Evolutionary conservation across 1,139 yeast species (phyloP).

Genomic region (Arxiozyma slooffiae): DNA sequence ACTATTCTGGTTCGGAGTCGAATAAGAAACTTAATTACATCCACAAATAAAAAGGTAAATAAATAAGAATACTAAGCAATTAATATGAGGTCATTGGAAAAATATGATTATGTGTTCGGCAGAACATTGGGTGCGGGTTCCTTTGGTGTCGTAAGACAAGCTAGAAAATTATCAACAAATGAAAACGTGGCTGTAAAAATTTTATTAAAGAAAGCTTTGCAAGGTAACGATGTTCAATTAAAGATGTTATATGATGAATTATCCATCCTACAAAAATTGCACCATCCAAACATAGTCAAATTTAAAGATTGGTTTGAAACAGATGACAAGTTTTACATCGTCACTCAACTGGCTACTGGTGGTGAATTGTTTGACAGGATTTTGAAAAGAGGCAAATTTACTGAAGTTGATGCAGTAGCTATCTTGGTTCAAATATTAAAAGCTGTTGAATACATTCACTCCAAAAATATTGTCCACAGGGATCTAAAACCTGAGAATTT

Average conservation of each 20-base stretch:
- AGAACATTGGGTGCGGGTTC: constrained; percentile 84
- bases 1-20: neutral
- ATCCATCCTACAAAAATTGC: constrained; percentile 49
- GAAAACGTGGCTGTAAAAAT: constrained; percentile 84
- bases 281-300: constrained; percentile 74
- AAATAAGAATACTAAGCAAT: neutral
- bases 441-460: constrained; percentile 69
- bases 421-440: constrained; percentile 60
- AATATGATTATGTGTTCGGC: constrained; percentile 54
- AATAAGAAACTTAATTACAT: neutral
- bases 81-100: neutral
- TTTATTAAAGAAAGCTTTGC: constrained; percentile 68
- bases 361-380: constrained; percentile 88
- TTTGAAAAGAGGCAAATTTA: constrained; percentile 62
- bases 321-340: constrained; percentile 64
- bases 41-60: neutral
- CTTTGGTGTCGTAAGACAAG: constrained; percentile 80
- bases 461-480: constrained; percentile 70
- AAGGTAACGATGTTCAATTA: constrained; percentile 49
- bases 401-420: constrained; percentile 72
- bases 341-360: constrained; percentile 73
- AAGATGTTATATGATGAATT: constrained; percentile 67
- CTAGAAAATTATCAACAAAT: constrained; percentile 45
- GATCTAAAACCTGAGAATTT: constrained; percentile 88
- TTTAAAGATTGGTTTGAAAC: constrained; percentile 86